Conservation (phyloP, 1,139 yeast genomes). For the Spathaspora sp. region DNA sequence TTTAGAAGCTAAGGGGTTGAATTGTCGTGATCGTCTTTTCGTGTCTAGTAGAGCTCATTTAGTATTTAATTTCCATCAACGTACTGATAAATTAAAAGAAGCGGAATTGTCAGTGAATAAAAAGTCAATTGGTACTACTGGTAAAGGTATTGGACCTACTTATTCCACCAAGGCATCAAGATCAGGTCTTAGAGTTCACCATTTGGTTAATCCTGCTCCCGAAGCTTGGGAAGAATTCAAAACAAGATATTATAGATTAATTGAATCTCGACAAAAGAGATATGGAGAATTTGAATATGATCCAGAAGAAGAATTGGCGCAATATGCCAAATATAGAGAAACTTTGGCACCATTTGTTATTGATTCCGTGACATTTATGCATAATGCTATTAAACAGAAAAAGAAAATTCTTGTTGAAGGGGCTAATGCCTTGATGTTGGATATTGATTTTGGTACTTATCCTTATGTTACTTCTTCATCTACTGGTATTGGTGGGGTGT, state of each 20-base stretch:
- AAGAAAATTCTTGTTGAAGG: constrained; percentile 95
- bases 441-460: constrained; percentile 96
- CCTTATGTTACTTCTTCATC: constrained; percentile 96
- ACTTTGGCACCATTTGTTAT: constrained; percentile 85
- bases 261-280: constrained; percentile 79
- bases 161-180: constrained; percentile 96
- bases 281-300: constrained; percentile 94
- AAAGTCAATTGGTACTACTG: constrained; percentile 96
- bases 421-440: constrained; percentile 97
- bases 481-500: constrained; percentile 97
- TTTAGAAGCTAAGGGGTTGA: constrained; percentile 76
- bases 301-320: constrained; percentile 71
- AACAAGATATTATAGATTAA: constrained; percentile 70
- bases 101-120: constrained; percentile 82
- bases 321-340: constrained; percentile 74
- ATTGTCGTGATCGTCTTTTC: constrained; percentile 79
- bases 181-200: constrained; percentile 96
- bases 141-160: constrained; percentile 99
- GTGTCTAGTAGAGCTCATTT: constrained; percentile 92
- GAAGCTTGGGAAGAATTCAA: constrained; percentile 94
- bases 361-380: constrained; percentile 89
- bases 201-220: constrained; percentile 83
- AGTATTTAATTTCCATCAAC: constrained; percentile 96
- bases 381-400: constrained; percentile 71
- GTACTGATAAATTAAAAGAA: constrained; percentile 93